phyloP scores from a whole-genome alignment of 169 alveolate species.

The Babesia divergens region DNA sequence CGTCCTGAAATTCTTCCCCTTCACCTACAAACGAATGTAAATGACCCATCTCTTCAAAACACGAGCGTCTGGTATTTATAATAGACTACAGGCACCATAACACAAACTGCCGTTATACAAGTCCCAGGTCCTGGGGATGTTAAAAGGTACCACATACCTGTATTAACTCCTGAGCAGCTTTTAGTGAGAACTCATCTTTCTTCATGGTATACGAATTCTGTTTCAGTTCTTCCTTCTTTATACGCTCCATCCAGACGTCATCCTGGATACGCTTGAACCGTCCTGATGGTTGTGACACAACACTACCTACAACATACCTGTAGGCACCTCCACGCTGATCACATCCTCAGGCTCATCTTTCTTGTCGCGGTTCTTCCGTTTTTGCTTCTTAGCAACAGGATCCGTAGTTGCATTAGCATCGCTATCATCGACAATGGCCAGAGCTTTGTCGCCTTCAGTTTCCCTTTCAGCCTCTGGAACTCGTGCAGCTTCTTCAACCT shows the following conservation, averaged over 20 bases:
- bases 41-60: no score
- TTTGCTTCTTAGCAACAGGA: not conserved
- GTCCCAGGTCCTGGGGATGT: no score
- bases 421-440: not conserved
- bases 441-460: not conserved
- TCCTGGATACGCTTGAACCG: constrained; percentile 54
- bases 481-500: not conserved
- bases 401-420: not conserved
- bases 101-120: no score
- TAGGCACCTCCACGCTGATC: not conserved
- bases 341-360: not conserved
- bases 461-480: not conserved
- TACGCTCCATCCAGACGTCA: constrained; percentile 52
- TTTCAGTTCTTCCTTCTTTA: constrained; percentile 57
- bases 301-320: not conserved
- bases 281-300: not conserved
- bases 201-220: constrained; percentile 44
- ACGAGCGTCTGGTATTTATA: no score
- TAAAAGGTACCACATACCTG: not conserved
- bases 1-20: constrained; percentile 78
- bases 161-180: constrained; percentile 57
- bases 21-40: constrained; percentile 44
- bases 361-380: not conserved
- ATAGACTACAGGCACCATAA: no score
- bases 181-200: constrained; percentile 38